Conservation (phyloP, 1,139 yeast species). For the Torulaspora globosa region DNA sequence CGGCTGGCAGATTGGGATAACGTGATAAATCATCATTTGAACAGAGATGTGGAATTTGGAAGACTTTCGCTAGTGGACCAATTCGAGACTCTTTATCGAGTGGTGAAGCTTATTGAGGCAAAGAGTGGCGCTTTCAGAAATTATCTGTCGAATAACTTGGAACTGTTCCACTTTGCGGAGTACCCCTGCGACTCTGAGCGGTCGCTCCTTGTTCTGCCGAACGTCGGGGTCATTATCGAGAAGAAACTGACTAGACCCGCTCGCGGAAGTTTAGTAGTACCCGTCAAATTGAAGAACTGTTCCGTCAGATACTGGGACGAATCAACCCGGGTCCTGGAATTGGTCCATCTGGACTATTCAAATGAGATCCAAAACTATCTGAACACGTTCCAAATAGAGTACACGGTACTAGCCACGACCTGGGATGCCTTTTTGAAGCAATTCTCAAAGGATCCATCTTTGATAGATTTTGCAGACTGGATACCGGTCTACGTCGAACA, state of each 20-base stretch:
- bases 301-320: constrained; percentile 25
- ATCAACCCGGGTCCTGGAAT: constrained; percentile 20
- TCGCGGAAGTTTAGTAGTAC: constrained; percentile 20
- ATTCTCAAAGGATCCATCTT: constrained; percentile 8
- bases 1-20: constrained; percentile 43
- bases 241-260: constrained; percentile 16
- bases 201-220: constrained; percentile 33
- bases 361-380: constrained; percentile 33
- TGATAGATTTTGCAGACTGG: constrained; percentile 18
- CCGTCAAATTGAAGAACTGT: constrained; percentile 34
- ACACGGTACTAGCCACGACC: constrained; percentile 25
- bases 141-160: constrained; percentile 36
- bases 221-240: constrained; percentile 31
- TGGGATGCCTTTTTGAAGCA: constrained; percentile 29
- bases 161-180: constrained; percentile 29
- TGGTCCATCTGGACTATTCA: constrained; percentile 33
- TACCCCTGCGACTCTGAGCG: constrained; percentile 24
- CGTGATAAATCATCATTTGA: constrained; percentile 46
- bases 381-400: constrained; percentile 22
- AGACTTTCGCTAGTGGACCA: constrained; percentile 43
- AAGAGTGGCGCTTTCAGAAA: constrained; percentile 34
- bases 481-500: constrained; percentile 26
- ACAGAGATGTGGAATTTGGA: constrained; percentile 41
- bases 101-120: constrained; percentile 40
- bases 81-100: constrained; percentile 44